Conservation (phyloP, 2,329 filamentous ascomycete genomes). For the Alternaria sp. region DNA sequence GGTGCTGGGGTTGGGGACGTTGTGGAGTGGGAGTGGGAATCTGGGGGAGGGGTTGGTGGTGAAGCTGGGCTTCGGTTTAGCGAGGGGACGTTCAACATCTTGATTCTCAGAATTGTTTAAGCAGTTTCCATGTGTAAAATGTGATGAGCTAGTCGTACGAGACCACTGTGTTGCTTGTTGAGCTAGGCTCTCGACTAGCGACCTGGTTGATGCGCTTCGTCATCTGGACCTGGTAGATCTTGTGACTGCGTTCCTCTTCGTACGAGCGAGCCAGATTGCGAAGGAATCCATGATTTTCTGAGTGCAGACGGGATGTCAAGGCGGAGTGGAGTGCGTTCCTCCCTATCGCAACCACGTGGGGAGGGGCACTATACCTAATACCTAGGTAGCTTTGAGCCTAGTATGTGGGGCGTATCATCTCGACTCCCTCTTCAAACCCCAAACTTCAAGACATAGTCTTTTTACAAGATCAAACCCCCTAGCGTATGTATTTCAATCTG, state of each 20-base stretch:
- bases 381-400: not conserved
- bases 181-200: not conserved
- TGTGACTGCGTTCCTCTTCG: not conserved
- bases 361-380: not conserved
- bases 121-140: not conserved
- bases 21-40: not conserved
- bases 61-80: not conserved
- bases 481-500: too few species aligned
- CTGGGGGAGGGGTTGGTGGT: too few species aligned
- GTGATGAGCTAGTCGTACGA: not conserved
- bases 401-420: not conserved
- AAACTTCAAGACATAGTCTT: too few species aligned
- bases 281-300: not conserved
- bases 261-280: not conserved
- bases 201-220: not conserved
- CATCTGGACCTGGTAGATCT: not conserved
- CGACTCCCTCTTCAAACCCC: not conserved
- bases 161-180: not conserved
- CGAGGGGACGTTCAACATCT: not conserved
- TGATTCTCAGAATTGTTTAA: not conserved
- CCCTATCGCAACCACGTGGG: not conserved
- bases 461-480: too few species aligned
- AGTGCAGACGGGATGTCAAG: not conserved
- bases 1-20: not conserved
- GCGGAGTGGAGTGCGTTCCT: not conserved